Evolutionary conservation across 208 protist genomes (phyloP).

Genomic region (Trypanosoma mega): DNA sequence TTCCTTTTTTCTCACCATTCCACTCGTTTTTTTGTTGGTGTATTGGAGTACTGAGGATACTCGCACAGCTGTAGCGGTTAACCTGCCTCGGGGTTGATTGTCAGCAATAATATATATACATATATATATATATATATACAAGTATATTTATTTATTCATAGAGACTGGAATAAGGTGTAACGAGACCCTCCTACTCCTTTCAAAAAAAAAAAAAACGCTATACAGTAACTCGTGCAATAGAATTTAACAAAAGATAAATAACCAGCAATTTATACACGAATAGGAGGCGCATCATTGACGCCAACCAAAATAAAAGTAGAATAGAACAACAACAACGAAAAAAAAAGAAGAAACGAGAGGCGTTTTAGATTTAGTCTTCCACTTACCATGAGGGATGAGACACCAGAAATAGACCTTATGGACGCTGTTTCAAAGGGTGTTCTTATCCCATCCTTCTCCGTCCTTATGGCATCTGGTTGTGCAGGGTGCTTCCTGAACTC

Average conservation of each 20-base stretch:
- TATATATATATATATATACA: background rate
- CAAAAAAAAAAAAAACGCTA: background rate
- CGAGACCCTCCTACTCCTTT: too few relatives aligned
- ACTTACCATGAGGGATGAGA: background rate
- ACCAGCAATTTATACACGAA: too few relatives aligned
- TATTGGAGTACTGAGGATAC: too few relatives aligned
- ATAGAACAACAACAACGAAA: too few relatives aligned
- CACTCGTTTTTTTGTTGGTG: too few relatives aligned
- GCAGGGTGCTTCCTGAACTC: constrained; percentile 1
- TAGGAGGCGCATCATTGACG: too few relatives aligned
- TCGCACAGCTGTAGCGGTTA: background rate
- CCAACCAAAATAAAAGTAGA: too few relatives aligned
- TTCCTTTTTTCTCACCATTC: too few relatives aligned
- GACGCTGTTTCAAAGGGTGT: background rate
- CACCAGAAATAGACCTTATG: background rate
- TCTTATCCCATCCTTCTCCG: constrained; percentile 11
- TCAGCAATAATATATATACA: background rate
- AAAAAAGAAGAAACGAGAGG: background rate
- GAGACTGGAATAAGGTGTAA: background rate
- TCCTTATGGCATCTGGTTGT: constrained; percentile 9
- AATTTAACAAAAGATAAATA: too few relatives aligned
- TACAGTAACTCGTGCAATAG: background rate
- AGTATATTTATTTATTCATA: background rate
- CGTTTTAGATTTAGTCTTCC: background rate
- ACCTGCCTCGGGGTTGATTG: background rate